phyloP scores from a whole-genome alignment of 345 rosid genomes.

The Turnera subulata region DNA sequence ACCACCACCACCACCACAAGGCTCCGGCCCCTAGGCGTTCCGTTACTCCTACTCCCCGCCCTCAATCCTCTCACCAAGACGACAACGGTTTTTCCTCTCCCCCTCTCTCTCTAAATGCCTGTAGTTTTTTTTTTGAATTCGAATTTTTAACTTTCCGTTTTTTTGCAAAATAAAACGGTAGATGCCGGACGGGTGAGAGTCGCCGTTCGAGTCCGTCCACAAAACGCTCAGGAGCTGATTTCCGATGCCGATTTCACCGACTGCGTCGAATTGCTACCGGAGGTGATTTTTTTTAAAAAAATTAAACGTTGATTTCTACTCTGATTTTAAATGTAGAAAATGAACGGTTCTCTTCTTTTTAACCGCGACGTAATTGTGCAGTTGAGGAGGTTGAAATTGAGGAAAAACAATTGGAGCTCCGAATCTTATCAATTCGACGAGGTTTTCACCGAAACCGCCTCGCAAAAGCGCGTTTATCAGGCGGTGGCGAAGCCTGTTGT shows the following conservation, averaged over 20 bases:
- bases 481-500: slow-evolving; percentile 90
- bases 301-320: background rate
- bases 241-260: slow-evolving; percentile 80
- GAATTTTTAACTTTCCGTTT: no score
- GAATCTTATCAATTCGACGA: slow-evolving; percentile 86
- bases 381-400: slow-evolving; percentile 78
- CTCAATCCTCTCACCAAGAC: slow-evolving; percentile 25
- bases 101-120: background rate
- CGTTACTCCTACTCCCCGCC: slow-evolving; percentile 57
- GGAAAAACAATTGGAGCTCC: slow-evolving; percentile 84
- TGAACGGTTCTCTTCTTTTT: background rate
- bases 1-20: background rate
- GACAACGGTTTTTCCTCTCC: slow-evolving; percentile 44
- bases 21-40: slow-evolving; percentile 51
- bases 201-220: slow-evolving; percentile 80
- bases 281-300: slow-evolving; percentile 35
- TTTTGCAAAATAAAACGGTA: no score
- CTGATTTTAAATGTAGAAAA: background rate
- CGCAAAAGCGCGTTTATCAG: slow-evolving; percentile 90
- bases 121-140: no score
- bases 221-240: slow-evolving; percentile 60
- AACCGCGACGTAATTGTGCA: slow-evolving; percentile 21
- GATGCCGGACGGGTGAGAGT: slow-evolving; percentile 91
- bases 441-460: slow-evolving; percentile 71
- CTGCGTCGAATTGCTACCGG: slow-evolving; percentile 84